Evolutionary conservation across 163 green algal species (phyloP), one percentile per base, ranked within the genome.

Genomic region (Chloromonas sp.): DNA sequence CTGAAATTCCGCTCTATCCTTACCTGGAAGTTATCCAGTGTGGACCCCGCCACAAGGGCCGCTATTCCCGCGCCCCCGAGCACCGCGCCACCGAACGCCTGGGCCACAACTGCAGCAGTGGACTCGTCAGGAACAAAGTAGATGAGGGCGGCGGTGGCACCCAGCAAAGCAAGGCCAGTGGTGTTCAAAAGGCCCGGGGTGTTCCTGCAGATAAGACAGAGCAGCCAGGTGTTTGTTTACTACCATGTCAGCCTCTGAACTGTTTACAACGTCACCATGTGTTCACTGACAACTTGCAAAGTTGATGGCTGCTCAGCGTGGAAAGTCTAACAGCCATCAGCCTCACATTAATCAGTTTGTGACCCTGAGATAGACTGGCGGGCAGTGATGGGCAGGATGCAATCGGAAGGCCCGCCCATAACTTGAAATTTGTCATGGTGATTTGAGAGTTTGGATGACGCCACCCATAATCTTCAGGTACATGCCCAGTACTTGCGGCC

Each of bases 151-250:
- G 89, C 89, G 36, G 86, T 93, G 57, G 84, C 87, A 60, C 76
- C 85, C 58, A 93, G 87, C 59, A 92, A 83, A 36, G 86, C 60
- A 36, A 91, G 79, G 0, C 91, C 91, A 13, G 93, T 83, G 3
- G 90, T 87, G 76, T 86, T 93, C 77, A 96, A 81, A 58, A 91
- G 85, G 62, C 82, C 84, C n/a, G 93, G 93, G 5, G 92, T 93
- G 79, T 86, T 90, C 84, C 90, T 92, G 89, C 86, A 84, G 14
- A 58, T 2, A 60, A 61, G 11, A 5, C 60, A 60, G 60, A 84
- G 84, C 5, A 85, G 70, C 0, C 5, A 11, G 11, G 66, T 74
- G 66, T 5, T 5, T 5, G 66, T 74, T 5, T 74, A 5, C 66
- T 5, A 74, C 66, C 66, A 74, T 15, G 5, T 5, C 66, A 15